Conservation (phyloP, 495 filamentous ascomycete species). For the Parathielavia hyrcaniae region DNA sequence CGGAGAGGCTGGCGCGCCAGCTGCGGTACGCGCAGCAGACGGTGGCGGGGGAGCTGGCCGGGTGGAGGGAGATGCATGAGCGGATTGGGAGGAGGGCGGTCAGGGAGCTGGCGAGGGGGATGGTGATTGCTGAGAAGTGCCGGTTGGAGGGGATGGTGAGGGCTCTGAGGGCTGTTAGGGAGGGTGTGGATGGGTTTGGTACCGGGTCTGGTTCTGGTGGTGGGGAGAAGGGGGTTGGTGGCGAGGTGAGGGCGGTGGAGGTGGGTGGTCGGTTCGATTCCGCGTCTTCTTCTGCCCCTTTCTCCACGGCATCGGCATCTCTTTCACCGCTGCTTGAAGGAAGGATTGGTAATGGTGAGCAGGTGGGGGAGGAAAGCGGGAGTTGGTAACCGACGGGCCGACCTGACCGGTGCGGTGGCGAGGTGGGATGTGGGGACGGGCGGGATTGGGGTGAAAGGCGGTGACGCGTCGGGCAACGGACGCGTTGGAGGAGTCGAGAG, state of each 20-base stretch:
- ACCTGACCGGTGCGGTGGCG: neutral
- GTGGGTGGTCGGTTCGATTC: neutral
- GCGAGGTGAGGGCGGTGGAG: neutral
- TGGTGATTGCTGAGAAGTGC: conserved; percentile 71
- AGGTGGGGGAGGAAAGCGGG: conserved; percentile 1
- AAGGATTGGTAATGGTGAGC: neutral
- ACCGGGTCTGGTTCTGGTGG: neutral
- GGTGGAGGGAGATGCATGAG: conserved; percentile 85
- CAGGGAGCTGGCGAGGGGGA: conserved; percentile 65
- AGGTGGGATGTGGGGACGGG: neutral
- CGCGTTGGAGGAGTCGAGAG: neutral
- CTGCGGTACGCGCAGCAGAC: conserved; percentile 88
- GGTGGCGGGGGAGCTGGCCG: conserved; percentile 83
- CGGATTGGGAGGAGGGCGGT: conserved; percentile 68
- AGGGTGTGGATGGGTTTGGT: neutral
- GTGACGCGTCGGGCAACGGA: neutral
- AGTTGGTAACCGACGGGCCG: neutral
- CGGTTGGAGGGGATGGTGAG: conserved; percentile 75
- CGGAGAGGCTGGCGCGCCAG: conserved; percentile 63
- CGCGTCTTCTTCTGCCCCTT: too few relatives aligned
- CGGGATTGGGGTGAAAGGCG: neutral
- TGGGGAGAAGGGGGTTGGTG: conserved; percentile 8
- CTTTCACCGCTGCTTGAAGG: neutral
- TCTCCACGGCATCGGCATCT: neutral
- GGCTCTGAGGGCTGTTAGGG: conserved; percentile 54